Evolutionary conservation across 495 filamentous ascomycete species (phyloP), one percentile per base, ranked within the genome.

Genomic region (Schizothecium vesticola): DNA sequence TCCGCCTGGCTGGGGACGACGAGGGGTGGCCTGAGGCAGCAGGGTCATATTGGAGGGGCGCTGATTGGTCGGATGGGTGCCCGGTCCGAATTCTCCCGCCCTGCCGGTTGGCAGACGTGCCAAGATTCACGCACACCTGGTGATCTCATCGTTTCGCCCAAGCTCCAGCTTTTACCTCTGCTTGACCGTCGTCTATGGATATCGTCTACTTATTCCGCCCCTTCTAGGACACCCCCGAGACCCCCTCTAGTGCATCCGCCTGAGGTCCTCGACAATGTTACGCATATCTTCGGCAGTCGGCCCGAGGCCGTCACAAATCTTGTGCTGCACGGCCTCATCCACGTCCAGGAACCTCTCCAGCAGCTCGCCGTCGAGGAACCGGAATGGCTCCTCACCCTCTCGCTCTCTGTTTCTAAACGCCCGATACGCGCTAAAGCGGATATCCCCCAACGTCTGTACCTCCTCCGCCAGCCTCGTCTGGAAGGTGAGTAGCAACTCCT

Each of bases 311-410:
- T 86, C 77, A 59, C 85, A 85, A 63, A 97, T 87, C 72, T 86
- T 83, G 75, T 86, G 82, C 74, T 96, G 93, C 64, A 86, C 74
- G 9, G 76, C 79, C 58, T 88, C 84, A 57, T 84, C 80, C 59
- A 89, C 80, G 69, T 92, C 89, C 66, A 98, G 76, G 77, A 97
- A 99, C 56, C 85, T 76, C 78, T 97, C 94, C 26, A 99, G 82
- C 62, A 98, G 79, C 74, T 98, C 95, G 0, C 94, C 95, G 73
- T 99, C 95, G 57, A 98, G 87, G 73, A 98, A 97, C 9, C 95
- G 85, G 69, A 86, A 90, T 1, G 96, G 95, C 66, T 90, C 91
- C 4, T 91, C 88, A 0, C 86, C 86, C 62, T 89, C 88, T 55
- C 91, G 81, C 25, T 90, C 88, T 33, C 83, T 80, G 24, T 86